A percentile compares a stretch with the other conserved stretches of the same genome.
Conservation (phyloP, 163 green algal species). For the Trebouxia gelatinosa region DNA sequence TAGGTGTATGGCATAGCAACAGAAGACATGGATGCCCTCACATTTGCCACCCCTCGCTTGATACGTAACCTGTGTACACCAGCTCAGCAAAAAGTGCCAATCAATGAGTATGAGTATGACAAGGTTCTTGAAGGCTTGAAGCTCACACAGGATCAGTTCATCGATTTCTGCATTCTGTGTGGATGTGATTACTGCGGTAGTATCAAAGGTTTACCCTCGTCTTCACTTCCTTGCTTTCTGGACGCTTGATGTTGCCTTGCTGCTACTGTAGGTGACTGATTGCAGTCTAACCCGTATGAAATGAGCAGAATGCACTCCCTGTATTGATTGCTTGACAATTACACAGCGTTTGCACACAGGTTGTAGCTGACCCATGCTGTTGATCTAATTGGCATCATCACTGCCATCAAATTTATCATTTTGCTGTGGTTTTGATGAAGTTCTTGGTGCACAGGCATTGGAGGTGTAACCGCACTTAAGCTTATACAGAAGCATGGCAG, state of each 20-base stretch:
- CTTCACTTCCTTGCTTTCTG: neutral
- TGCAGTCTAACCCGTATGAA: neutral
- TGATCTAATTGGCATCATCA: neutral
- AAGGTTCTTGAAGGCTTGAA: conserved; percentile 69
- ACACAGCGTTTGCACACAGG: too few relatives aligned
- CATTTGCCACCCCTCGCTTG: conserved; percentile 87
- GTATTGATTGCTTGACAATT: neutral
- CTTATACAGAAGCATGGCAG: conserved; percentile 78
- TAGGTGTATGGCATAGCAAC: conserved; percentile 87
- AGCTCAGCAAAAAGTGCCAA: conserved; percentile 58
- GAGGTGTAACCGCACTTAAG: conserved; percentile 73
- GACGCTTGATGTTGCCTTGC: neutral
- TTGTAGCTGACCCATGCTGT: neutral
- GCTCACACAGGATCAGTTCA: conserved; percentile 82
- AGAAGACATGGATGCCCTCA: conserved; percentile 99
- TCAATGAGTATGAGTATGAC: conserved; percentile 80
- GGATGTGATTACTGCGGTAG: conserved; percentile 95
- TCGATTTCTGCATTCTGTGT: conserved; percentile 98
- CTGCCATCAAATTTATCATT: neutral
- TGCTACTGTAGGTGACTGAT: neutral
- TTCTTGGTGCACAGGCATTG: conserved; percentile 74
- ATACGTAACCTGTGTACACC: conserved; percentile 91
- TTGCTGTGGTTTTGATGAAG: neutral
- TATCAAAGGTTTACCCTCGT: conserved; percentile 57
- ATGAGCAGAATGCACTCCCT: neutral